Evolutionary conservation across 805 yeast genomes (phyloP).

Genomic region (Candida suzukii): DNA sequence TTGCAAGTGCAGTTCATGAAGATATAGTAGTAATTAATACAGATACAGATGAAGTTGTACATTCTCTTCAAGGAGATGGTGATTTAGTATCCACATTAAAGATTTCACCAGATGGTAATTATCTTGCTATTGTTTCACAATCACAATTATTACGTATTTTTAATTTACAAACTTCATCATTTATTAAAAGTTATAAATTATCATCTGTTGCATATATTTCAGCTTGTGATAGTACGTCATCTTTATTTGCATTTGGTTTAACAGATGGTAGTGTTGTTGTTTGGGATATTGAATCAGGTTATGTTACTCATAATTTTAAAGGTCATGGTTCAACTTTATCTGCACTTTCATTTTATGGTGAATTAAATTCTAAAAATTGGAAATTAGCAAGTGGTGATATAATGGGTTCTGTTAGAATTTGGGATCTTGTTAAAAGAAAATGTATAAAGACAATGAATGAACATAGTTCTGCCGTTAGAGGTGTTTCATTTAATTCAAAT

Average conservation of each 20-base stretch:
- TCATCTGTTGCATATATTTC: constrained; percentile 80
- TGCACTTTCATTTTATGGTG: constrained; percentile 67
- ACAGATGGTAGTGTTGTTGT: constrained; percentile 90
- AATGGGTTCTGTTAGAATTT: constrained; percentile 47
- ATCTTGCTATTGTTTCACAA: constrained; percentile 69
- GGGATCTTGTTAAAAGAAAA: constrained; percentile 71
- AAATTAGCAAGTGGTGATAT: constrained; percentile 65
- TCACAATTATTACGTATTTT: constrained; percentile 75
- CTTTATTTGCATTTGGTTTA: constrained; percentile 88
- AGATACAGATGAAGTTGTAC: constrained; percentile 46
- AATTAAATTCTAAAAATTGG: constrained; percentile 66
- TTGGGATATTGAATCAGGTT: constrained; percentile 87
- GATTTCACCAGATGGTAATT: constrained; percentile 68
- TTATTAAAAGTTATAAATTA: constrained; percentile 48
- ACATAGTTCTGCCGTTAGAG: constrained; percentile 83
- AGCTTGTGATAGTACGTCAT: constrained; percentile 70
- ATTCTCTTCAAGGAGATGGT: constrained; percentile 77
- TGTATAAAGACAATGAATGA: constrained; percentile 56
- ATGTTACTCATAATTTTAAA: constrained; percentile 79
- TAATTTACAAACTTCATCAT: constrained; percentile 31
- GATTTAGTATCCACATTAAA: constrained; percentile 68
- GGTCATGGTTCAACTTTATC: constrained; percentile 93
- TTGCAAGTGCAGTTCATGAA: constrained; percentile 79
- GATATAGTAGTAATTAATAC: constrained; percentile 67
- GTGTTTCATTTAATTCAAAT: constrained; percentile 52